Evolutionary conservation across 306 rosid species (phyloP), one percentile per base, ranked within the genome.

Genomic region (Citrullus colocynthis): DNA sequence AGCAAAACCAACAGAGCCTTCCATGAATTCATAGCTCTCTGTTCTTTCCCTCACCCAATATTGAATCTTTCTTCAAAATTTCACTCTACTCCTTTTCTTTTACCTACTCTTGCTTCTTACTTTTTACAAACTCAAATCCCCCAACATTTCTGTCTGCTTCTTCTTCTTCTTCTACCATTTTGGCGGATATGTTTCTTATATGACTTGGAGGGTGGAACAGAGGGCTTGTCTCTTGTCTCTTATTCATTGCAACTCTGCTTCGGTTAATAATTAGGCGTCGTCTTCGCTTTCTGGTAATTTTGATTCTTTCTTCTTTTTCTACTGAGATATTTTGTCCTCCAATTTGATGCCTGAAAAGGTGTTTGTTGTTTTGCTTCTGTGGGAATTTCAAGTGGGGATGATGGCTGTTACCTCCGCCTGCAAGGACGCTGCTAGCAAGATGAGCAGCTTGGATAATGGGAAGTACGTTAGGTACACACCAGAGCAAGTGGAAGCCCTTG

Each of bases 391-490:
- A 48, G 76, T 70, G 81, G 90, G 80, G 82, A 90, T 92, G 93
- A 89, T 89, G 97, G 92, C 91, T 39, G 95, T 89, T 80, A 88
- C 91, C 58, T 90, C 97, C 1, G 67, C 78, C 21, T 84, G 91
- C 84, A 92, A 89, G 76, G 98, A 93, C 42, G 85, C 90, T 55
- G 86, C 60, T 81, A 95, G 85, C 84, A 48, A 86, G 75, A 80
- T 60, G 69, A 32, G 56, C 58, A 72, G 77, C 59, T 71, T 95
- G 97, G 99, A 95, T 74, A 95, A 95, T 82, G 99, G 99, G n/a
- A 95, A 95, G 85, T 95, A 95, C 72, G 99, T 95, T 8, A 16
- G 99, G 28, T 95, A 95, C 88, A 95, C 99, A 9, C 97, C 99
- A 0, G 99, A 95, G 85, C 99, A 95, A 63, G 99, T 95, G 3